These are phyloP conservation scores for Prototheca cutis DNA, from an alignment of 163 green algal species.

Conservation along the genomic window DNA sequence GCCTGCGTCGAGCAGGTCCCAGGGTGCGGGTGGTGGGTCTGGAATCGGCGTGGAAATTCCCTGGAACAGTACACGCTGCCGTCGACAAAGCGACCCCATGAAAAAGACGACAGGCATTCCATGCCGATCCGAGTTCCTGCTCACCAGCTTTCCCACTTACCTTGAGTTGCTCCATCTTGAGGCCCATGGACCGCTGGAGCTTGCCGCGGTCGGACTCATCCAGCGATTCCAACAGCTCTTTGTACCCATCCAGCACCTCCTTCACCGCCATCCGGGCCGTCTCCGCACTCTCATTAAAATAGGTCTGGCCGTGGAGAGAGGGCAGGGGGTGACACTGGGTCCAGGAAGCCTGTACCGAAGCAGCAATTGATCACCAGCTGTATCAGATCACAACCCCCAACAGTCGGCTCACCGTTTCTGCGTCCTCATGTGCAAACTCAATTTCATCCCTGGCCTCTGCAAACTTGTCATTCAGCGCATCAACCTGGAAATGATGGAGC, in stretches of 20 bases:
- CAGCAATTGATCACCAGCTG: no score
- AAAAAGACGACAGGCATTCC: no score
- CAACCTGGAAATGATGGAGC: no score
- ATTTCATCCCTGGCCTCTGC: slow-evolving; percentile 72
- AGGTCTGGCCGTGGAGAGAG: slow-evolving; percentile 14
- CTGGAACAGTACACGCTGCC: no score
- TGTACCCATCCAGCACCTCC: slow-evolving; percentile 31
- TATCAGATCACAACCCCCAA: no score
- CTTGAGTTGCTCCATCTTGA: slow-evolving; percentile 87
- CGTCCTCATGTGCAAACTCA: slow-evolving; percentile 47
- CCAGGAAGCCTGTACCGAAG: no score
- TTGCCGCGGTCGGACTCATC: slow-evolving; percentile 36
- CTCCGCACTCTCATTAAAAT: slow-evolving; percentile 54
- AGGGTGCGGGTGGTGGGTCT: no score
- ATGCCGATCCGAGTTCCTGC: no score
- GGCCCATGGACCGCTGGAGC: slow-evolving; percentile 59
- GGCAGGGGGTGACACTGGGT: background rate
- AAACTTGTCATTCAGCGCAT: slow-evolving; percentile 70
- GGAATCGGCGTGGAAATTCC: no score
- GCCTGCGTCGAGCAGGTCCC: no score
- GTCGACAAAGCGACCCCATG: no score
- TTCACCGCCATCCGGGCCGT: slow-evolving; percentile 17
- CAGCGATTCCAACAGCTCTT: slow-evolving; percentile 28
- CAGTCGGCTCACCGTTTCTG: slow-evolving; percentile 4
- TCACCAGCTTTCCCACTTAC: slow-evolving; percentile 11